Evolutionary conservation across 352 stramenopile genomes (phyloP), one percentile per base, ranked within the genome.

Genomic region (Peronospora farinosa): DNA sequence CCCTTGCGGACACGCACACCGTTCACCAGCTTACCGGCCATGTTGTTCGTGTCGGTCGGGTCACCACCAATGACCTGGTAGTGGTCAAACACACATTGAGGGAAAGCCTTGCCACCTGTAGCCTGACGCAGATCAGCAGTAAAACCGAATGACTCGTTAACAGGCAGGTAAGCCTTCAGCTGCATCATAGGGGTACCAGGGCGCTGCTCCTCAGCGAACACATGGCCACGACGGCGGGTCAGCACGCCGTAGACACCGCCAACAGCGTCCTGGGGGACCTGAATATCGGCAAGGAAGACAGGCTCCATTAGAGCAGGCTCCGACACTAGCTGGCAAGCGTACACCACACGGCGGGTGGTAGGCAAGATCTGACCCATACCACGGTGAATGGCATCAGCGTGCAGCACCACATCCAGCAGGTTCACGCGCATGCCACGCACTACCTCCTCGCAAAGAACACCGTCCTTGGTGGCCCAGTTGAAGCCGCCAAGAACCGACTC

Each of bases 91-190:
- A 96, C 90, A 65, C 92, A 98, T 76, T 99, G 96, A 38, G 96
- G 96, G 94, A 99, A 99, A 33, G 96, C 97, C 90, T 99, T 98
- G 77, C 97, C 97, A 65, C 95, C 96, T n/a, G 96, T 99, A 76
- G 95, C 88, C 45, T 96, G 95, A 79, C 96, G 94, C 40, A 99
- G 80, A 66, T 98, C 95, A 48, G 91, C 93, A 43, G 95, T 98
- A 90, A 99, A 99, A 60, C 97, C 97, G 72, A 99, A 99, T 43
- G 96, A 99, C 79, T 99, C 97, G 84, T 98, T 98, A 25, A 99
- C 96, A 63, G 96, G 96, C 67, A 99, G 71, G 87, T 99, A 99
- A 33, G 96, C 96, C 81, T 98, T 98, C 37, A 99, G 82, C 67
- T 97, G 96, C 84, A 98, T 97, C 86, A 98, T 97, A 28, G 96